Base-by-base conservation (phyloP, 768 basidiomycete genomes). In the Goffeauzyma gilvescens region DNA sequence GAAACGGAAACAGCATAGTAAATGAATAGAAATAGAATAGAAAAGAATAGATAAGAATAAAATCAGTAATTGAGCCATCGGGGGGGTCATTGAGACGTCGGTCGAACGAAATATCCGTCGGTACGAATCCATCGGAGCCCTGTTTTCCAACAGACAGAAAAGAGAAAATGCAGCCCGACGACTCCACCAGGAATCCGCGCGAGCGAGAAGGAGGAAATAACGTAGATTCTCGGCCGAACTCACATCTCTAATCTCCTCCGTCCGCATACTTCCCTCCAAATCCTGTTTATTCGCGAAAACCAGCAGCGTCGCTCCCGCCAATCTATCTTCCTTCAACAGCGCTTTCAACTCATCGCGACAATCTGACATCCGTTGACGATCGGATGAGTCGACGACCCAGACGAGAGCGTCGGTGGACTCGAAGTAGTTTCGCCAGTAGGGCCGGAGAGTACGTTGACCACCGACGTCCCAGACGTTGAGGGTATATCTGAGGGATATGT, bases 221-320 rank as follows among this genome's bases (percentile, higher is more conserved):
- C 54, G 51, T 38, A 49, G 3, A 43, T 27, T 5, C 43, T 41
- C 2, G 48, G 43, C 41, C 48, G 24, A 3, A 69, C 79, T 62
- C 62, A 83, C 89, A 58, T 82, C 71, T 48, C 76, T 71, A 51
- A 95, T 93, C 66, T 93, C 85, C 24, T 65, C 61, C 48, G 77
- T 73, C 24, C 74, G 72, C 76, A 95, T 75, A 1, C 86, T 80
- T 37, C 85, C 83, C 45, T 73, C 72, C 44, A 96, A 74, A 66
- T 98, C 93, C 60, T 93, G 89, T 65, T 98, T 98, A 66, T 98
- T 98, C 22, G 93, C 93, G 59, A 96, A 83, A 41, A 96, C 78
- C 27, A 96, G 74, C 38, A 96, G 71, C 10, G 86, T 89, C 32
- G 93, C 93, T n/a, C 93, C 90, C 38, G 85, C 77, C 45, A 96